Conservation (phyloP, 441 rosid genomes). For the Arabidopsis lyrata region DNA sequence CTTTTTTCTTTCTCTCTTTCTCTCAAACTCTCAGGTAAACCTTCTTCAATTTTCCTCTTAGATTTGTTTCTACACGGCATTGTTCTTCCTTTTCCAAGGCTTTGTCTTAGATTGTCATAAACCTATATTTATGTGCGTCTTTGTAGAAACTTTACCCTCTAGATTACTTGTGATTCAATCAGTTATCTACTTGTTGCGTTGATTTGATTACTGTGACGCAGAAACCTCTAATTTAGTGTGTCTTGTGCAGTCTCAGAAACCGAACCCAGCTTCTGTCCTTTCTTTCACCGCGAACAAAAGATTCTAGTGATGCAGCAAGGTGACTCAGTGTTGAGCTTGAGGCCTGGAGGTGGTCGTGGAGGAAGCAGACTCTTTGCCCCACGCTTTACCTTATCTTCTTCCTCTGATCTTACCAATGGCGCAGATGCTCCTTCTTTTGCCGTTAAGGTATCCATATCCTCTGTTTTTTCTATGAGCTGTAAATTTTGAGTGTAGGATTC, state of each 20-base stretch:
- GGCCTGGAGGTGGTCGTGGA: constrained; percentile 49
- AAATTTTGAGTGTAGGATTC: constrained; percentile 1
- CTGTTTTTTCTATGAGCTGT: constrained; percentile 10
- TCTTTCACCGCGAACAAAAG: constrained; percentile 11
- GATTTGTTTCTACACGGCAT: background rate
- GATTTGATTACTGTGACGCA: background rate
- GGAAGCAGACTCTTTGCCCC: constrained; percentile 40
- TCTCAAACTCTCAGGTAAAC: constrained; percentile 29
- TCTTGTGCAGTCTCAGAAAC: constrained; percentile 1
- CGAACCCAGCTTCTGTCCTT: background rate
- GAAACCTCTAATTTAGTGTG: background rate
- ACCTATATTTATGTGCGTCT: background rate
- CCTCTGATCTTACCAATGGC: constrained; percentile 34
- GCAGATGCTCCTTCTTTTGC: constrained; percentile 42
- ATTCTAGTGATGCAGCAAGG: constrained; percentile 40
- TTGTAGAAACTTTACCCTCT: background rate
- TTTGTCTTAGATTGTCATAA: background rate
- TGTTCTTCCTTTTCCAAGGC: background rate
- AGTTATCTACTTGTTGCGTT: background rate
- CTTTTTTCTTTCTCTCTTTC: background rate
- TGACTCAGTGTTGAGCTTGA: constrained; percentile 40
- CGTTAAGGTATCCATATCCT: constrained; percentile 33
- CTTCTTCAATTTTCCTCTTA: background rate
- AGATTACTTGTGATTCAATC: background rate
- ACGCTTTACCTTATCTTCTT: constrained; percentile 51